phyloP scores from a whole-genome alignment of 1,139 yeast genomes.

The Spencermartinsiella ligniputridi region DNA sequence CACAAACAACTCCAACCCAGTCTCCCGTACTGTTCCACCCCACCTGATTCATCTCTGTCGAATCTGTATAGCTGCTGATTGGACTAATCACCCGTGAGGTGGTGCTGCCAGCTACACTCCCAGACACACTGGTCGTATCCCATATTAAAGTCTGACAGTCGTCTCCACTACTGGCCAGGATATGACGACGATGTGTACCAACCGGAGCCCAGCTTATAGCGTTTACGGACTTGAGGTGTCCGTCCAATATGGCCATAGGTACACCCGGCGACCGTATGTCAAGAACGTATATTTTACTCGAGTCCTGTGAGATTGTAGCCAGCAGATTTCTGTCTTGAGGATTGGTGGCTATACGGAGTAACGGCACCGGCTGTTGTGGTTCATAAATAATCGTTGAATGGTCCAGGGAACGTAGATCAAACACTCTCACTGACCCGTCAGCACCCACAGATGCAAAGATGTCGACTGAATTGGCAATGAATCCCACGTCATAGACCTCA shows the following conservation, averaged over 20 bases:
- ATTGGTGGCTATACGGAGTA: conserved; percentile 71
- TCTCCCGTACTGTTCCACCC: conserved; percentile 71
- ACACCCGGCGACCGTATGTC: conserved; percentile 88
- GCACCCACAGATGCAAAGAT: conserved; percentile 92
- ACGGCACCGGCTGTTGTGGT: conserved; percentile 54
- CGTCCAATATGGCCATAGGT: conserved; percentile 65
- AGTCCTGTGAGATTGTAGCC: conserved; percentile 75
- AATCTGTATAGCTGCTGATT: conserved; percentile 53
- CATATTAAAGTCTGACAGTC: conserved; percentile 87
- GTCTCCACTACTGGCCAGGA: conserved; percentile 74
- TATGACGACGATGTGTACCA: conserved; percentile 40
- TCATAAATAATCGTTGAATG: conserved; percentile 95
- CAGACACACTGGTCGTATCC: conserved; percentile 43
- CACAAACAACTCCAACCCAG: conserved; percentile 80
- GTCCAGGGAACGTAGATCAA: conserved; percentile 83
- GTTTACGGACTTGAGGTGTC: conserved; percentile 66
- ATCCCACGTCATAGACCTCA: conserved; percentile 90
- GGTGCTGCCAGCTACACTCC: conserved; percentile 1
- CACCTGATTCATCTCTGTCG: conserved; percentile 67
- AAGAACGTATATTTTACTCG: conserved; percentile 61
- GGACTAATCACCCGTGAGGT: conserved; percentile 33
- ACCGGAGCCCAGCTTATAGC: conserved; percentile 82
- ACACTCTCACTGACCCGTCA: conserved; percentile 90
- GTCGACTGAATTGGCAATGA: conserved; percentile 68
- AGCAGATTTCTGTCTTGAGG: conserved; percentile 74